These are phyloP conservation scores for Oryza officinalis DNA, from an alignment of 176 grass and related monocot species.

Conservation along the genomic window DNA sequence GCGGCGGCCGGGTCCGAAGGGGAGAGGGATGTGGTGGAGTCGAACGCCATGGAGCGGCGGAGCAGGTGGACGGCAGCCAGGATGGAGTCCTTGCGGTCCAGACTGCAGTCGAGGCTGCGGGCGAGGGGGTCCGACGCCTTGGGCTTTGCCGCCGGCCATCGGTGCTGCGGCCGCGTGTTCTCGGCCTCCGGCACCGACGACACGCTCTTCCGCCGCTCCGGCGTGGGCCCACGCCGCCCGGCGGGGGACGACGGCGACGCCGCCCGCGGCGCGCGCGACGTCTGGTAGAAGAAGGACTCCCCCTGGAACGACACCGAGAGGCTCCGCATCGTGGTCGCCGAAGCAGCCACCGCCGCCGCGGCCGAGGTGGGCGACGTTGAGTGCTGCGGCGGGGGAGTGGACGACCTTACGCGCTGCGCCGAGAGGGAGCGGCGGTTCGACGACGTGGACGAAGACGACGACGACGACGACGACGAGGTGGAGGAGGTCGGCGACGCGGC, in stretches of 20 bases:
- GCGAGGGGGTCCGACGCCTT: slow-evolving; percentile 77
- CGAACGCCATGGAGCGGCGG: slow-evolving; percentile 83
- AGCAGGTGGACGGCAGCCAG: slow-evolving; percentile 75
- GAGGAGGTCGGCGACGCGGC: slow-evolving; percentile 49
- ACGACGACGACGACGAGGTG: slow-evolving; percentile 45
- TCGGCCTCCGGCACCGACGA: slow-evolving; percentile 57
- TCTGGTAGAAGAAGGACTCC: slow-evolving; percentile 93
- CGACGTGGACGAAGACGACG: slow-evolving; percentile 38
- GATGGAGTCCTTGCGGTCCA: slow-evolving; percentile 82
- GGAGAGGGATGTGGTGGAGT: slow-evolving; percentile 46
- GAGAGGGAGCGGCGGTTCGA: slow-evolving; percentile 70
- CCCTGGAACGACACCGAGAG: slow-evolving; percentile 97
- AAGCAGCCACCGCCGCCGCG: neutral
- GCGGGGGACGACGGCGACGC: slow-evolving; percentile 45
- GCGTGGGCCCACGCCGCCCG: slow-evolving; percentile 60
- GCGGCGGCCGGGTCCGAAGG: slow-evolving; percentile 47
- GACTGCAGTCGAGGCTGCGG: slow-evolving; percentile 78
- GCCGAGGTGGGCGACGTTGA: slow-evolving; percentile 43
- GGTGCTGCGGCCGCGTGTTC: slow-evolving; percentile 62
- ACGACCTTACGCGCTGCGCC: slow-evolving; percentile 51
- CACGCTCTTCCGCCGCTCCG: slow-evolving; percentile 65
- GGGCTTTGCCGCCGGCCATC: slow-evolving; percentile 66
- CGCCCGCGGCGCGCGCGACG: slow-evolving; percentile 56
- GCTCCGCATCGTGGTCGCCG: slow-evolving; percentile 77
- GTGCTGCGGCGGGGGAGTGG: slow-evolving; percentile 62